Percentiles rank a stretch among this genome's conserved stretches.
Evolutionary conservation across 768 basidiomycete species (phyloP).

Genomic region (Russula ochroleuca): DNA sequence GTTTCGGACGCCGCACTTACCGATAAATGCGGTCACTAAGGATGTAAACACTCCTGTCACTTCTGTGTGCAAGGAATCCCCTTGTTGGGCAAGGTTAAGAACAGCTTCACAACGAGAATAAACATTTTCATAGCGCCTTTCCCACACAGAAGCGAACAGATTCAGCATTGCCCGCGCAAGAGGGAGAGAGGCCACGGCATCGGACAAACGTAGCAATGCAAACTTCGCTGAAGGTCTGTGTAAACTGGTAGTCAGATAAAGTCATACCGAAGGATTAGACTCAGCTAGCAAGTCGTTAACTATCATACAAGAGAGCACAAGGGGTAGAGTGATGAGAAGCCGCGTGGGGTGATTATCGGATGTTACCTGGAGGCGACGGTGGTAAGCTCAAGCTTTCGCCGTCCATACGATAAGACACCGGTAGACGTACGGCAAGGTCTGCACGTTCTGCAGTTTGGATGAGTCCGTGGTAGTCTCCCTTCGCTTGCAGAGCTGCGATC

Average conservation of each 20-base stretch:
- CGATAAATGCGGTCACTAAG: slow-evolving; percentile 49
- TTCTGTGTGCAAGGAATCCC: slow-evolving; percentile 45
- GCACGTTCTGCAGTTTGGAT: slow-evolving; percentile 46
- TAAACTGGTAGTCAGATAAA: slow-evolving; percentile 4
- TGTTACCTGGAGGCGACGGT: slow-evolving; percentile 25
- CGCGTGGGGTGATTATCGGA: slow-evolving; percentile 30
- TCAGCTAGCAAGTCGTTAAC: slow-evolving; percentile 54
- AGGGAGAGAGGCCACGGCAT: slow-evolving; percentile 41
- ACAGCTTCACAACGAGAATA: slow-evolving; percentile 48
- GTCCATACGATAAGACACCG: neutral
- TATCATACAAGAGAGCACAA: slow-evolving; percentile 63
- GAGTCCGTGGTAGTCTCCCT: slow-evolving; percentile 43
- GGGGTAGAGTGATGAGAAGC: slow-evolving; percentile 51
- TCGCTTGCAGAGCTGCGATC: slow-evolving; percentile 40
- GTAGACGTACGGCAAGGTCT: slow-evolving; percentile 49
- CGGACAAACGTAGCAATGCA: slow-evolving; percentile 54
- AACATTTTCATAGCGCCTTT: slow-evolving; percentile 53
- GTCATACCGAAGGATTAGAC: neutral
- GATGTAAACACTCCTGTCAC: slow-evolving; percentile 43
- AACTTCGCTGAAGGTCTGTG: slow-evolving; percentile 56
- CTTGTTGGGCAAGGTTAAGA: slow-evolving; percentile 39
- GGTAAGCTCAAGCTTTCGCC: slow-evolving; percentile 1
- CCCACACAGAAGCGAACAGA: slow-evolving; percentile 48
- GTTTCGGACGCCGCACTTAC: slow-evolving; percentile 33
- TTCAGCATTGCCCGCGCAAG: slow-evolving; percentile 45